These are phyloP conservation scores for Phytophthora pistaciae DNA, from an alignment of 352 stramenopile genomes.

Conservation along the genomic window DNA sequence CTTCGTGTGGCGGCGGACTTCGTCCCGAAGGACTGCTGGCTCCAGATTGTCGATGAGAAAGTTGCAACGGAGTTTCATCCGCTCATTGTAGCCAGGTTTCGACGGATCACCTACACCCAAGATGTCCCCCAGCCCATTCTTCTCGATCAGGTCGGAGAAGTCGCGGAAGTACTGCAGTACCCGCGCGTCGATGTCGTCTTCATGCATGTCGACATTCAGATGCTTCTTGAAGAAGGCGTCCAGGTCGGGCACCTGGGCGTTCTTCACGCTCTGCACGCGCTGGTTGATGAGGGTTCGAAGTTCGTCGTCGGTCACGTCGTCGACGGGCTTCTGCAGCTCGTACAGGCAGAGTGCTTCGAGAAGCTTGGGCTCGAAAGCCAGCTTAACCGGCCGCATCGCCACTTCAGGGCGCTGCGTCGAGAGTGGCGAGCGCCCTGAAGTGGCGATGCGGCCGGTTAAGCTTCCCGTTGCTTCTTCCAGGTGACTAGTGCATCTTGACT, in stretches of 20 bases:
- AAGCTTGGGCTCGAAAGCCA: background rate
- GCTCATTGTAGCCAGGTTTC: background rate
- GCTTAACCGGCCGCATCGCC: background rate
- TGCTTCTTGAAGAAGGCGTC: constrained; percentile 5
- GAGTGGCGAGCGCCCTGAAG: too few relatives aligned
- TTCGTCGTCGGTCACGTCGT: background rate
- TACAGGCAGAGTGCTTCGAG: background rate
- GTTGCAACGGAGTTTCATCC: background rate
- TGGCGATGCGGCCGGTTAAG: too few relatives aligned
- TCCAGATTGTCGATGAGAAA: too few relatives aligned
- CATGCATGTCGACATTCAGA: constrained; percentile 5
- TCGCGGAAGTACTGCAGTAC: constrained; percentile 11
- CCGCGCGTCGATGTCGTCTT: constrained; percentile 10
- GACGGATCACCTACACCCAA: constrained; percentile 6
- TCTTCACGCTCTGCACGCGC: constrained; percentile 1
- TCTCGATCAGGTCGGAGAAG: constrained; percentile 1
- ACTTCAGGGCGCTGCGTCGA: background rate
- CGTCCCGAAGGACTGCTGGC: too few relatives aligned
- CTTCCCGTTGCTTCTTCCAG: too few relatives aligned
- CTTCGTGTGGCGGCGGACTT: too few relatives aligned
- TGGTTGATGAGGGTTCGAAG: background rate
- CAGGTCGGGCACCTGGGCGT: constrained; percentile 8
- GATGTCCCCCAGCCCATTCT: background rate
- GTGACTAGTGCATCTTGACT: too few relatives aligned
- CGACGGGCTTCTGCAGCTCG: background rate